Conservation (phyloP, 768 basidiomycete species). For the Tephrocybe sp. region DNA sequence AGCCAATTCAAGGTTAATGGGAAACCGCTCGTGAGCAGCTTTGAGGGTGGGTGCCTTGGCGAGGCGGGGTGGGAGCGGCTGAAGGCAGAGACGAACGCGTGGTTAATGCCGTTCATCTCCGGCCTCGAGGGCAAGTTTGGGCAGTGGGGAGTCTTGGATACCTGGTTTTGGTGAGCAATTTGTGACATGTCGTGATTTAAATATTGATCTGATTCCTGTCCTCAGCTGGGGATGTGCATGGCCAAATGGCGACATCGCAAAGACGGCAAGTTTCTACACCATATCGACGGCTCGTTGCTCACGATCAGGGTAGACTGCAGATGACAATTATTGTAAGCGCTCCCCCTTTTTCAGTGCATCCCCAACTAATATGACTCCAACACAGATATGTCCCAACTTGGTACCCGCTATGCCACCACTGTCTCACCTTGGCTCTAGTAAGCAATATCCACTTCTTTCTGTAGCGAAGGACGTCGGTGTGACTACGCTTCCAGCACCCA, state of each 20-base stretch:
- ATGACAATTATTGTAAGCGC: constrained; percentile 46
- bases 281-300: background rate
- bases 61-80: constrained; percentile 43
- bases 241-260: constrained; percentile 46
- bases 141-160: constrained; percentile 47
- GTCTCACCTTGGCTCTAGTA: constrained; percentile 49
- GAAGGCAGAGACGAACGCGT: constrained; percentile 45
- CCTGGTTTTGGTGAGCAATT: constrained; percentile 44
- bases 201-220: background rate
- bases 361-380: background rate
- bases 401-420: constrained; percentile 41
- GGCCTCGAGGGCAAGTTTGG: constrained; percentile 44
- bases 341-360: background rate
- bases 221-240: constrained; percentile 61
- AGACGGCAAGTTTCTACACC: constrained; percentile 31
- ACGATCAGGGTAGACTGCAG: constrained; percentile 31
- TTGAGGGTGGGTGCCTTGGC: constrained; percentile 59
- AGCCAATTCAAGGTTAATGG: constrained; percentile 55
- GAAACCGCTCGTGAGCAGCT: constrained; percentile 59
- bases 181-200: background rate
- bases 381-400: constrained; percentile 43
- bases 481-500: constrained; percentile 39
- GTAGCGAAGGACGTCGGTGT: background rate
- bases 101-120: constrained; percentile 57
- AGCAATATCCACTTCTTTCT: constrained; percentile 10